These are phyloP conservation scores for Emergomyces africanus DNA, from an alignment of 2,329 filamentous ascomycete species.

Conservation along the genomic window DNA sequence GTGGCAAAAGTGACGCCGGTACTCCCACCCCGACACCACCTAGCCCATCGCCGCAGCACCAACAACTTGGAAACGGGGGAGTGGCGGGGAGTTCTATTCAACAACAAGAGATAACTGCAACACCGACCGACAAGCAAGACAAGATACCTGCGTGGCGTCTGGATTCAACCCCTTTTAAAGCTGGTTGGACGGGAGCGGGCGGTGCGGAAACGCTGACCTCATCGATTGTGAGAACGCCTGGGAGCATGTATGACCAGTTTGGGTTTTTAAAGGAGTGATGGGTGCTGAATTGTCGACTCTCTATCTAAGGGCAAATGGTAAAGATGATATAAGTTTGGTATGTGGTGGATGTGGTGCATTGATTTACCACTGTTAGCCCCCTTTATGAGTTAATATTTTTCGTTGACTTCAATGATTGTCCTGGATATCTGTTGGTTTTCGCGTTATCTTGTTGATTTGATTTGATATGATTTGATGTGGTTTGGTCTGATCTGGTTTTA, in stretches of 20 bases:
- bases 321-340: too few relatives aligned
- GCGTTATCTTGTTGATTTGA: background rate
- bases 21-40: background rate
- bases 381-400: background rate
- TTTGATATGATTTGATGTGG: background rate
- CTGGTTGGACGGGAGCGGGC: constrained; percentile 15
- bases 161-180: background rate
- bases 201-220: background rate
- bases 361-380: background rate
- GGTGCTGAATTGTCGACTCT: too few relatives aligned
- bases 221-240: background rate
- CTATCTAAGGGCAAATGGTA: too few relatives aligned
- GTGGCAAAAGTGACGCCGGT: background rate
- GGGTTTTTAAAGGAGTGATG: constrained; percentile 5
- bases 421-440: background rate
- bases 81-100: too few relatives aligned
- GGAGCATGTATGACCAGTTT: constrained; percentile 5
- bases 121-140: background rate
- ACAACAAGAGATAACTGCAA: background rate
- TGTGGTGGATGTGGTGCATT: background rate
- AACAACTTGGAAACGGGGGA: background rate
- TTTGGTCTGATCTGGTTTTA: too few relatives aligned
- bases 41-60: background rate
- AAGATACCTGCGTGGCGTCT: too few relatives aligned
- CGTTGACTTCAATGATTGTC: background rate